phyloP scores from a whole-genome alignment of 179 eudicot species.

The Heliamphora pulchella region DNA sequence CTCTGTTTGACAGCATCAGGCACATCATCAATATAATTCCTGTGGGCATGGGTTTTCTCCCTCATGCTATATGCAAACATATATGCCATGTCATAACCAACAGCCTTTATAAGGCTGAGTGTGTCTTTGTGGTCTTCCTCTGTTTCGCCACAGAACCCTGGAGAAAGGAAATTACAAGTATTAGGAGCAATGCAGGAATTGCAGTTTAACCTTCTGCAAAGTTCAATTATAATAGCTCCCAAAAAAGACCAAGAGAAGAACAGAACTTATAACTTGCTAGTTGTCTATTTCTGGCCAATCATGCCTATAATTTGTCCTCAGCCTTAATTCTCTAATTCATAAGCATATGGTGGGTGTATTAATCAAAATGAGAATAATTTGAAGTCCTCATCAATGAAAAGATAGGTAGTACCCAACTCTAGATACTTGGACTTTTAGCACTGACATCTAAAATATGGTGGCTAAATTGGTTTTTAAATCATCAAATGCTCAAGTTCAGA shows the following conservation, averaged over 20 bases:
- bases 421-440: background rate
- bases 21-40: constrained; percentile 81
- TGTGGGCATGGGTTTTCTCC: constrained; percentile 97
- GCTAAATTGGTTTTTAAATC: background rate
- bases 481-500: too few relatives aligned
- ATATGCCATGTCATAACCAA: constrained; percentile 96
- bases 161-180: constrained; percentile 8
- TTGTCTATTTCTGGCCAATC: background rate
- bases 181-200: background rate
- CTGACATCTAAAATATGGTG: background rate
- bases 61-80: constrained; percentile 99
- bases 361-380: background rate
- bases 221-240: background rate
- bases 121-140: constrained; percentile 90
- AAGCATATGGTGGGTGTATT: background rate
- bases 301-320: background rate
- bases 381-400: background rate
- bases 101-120: constrained; percentile 63
- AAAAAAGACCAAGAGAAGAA: background rate
- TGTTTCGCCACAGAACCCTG: constrained; percentile 94
- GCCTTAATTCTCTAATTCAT: background rate
- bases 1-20: constrained; percentile 80
- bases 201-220: constrained; percentile 7
- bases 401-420: background rate
- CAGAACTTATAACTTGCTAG: background rate